These are phyloP conservation scores for Vachellia pachyceras DNA, from an alignment of 306 rosid genomes.

Conservation along the genomic window DNA sequence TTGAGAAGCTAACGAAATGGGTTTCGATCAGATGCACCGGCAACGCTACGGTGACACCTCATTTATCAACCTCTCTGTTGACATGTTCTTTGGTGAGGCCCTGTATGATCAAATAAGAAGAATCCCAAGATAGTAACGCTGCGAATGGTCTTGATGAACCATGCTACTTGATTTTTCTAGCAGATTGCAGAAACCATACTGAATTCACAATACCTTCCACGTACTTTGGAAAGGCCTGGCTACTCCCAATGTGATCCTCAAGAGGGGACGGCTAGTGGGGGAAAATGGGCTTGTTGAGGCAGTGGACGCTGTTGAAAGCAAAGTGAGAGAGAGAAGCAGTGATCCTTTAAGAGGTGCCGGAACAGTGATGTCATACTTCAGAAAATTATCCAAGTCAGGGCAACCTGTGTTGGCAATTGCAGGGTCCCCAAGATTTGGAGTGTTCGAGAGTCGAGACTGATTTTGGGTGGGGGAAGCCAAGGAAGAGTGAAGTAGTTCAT, in stretches of 20 bases:
- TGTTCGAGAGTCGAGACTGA: constrained; percentile 52
- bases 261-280: constrained; percentile 29
- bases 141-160: constrained; percentile 12
- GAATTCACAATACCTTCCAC: constrained; percentile 38
- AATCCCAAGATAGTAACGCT: neutral
- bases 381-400: neutral
- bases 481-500: constrained; percentile 45
- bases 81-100: constrained; percentile 37
- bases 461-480: constrained; percentile 68
- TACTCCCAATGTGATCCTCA: neutral
- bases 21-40: neutral
- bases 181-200: constrained; percentile 49
- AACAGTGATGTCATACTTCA: constrained; percentile 11
- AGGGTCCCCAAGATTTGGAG: constrained; percentile 49
- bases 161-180: constrained; percentile 36
- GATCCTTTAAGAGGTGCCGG: constrained; percentile 35
- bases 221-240: constrained; percentile 40
- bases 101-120: constrained; percentile 32
- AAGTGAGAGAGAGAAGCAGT: neutral
- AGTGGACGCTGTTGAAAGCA: constrained; percentile 25
- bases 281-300: constrained; percentile 38
- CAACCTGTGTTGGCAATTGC: neutral
- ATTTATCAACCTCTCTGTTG: constrained; percentile 19
- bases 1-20: constrained; percentile 6
- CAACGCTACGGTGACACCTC: neutral